A percentile compares a stretch with the other conserved stretches of the same genome.
These are phyloP conservation scores for Tillandsia fasciculata DNA, from an alignment of 176 grass and related monocot species.

Conservation along the genomic window DNA sequence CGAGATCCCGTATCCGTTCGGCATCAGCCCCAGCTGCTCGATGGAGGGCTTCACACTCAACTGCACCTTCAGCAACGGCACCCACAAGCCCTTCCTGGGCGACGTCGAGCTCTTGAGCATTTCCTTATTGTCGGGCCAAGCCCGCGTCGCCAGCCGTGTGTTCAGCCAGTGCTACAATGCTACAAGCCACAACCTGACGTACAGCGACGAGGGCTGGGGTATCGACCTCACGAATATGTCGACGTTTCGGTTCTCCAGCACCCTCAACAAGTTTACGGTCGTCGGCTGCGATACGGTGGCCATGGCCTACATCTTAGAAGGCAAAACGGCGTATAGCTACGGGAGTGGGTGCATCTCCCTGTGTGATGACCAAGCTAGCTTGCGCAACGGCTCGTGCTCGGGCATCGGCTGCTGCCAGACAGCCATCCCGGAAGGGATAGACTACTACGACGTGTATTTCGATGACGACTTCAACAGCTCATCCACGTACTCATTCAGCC, in stretches of 20 bases:
- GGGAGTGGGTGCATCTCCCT: background rate
- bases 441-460: background rate
- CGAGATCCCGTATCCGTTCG: constrained; percentile 2
- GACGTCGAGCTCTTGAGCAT: constrained; percentile 1
- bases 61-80: constrained; percentile 1
- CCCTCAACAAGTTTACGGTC: constrained; percentile 7
- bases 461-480: background rate
- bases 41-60: background rate
- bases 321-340: background rate
- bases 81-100: background rate
- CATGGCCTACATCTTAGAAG: background rate
- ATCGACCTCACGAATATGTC: background rate
- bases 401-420: constrained; percentile 22
- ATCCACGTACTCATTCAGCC: background rate
- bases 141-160: background rate
- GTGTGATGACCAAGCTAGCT: background rate
- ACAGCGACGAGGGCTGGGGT: background rate
- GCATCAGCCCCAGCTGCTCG: constrained; percentile 8
- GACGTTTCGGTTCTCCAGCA: background rate
- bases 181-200: background rate
- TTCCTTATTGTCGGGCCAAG: background rate
- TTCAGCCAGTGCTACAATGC: background rate
- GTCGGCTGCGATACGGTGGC: constrained; percentile 14
- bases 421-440: background rate
- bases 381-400: background rate